A percentile compares a stretch with the other conserved stretches of the same genome.
phyloP scores from a whole-genome alignment of 495 filamentous ascomycete species.

The Tuber aestivum region DNA sequence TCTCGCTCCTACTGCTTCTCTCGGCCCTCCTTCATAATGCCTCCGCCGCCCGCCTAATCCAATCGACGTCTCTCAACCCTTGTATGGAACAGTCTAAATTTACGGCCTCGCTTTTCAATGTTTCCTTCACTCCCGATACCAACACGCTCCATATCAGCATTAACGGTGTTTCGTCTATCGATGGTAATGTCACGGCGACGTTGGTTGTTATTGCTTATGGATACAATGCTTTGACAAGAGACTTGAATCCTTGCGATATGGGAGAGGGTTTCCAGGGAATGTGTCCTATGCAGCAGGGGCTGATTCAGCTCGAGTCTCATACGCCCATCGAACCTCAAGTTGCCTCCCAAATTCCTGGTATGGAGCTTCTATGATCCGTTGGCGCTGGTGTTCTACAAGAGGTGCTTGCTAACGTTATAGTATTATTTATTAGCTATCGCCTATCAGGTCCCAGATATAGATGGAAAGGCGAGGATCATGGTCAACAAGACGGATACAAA shows the following conservation, averaged over 20 bases:
- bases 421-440: constrained; percentile 54
- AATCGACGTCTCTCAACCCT: constrained; percentile 69
- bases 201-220: constrained; percentile 77
- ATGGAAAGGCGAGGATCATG: constrained; percentile 74
- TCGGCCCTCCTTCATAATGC: constrained; percentile 40
- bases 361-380: constrained; percentile 33
- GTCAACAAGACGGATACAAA: constrained; percentile 61
- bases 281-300: constrained; percentile 88
- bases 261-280: constrained; percentile 58
- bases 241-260: constrained; percentile 68
- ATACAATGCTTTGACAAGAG: constrained; percentile 57
- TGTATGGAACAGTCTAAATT: constrained; percentile 75
- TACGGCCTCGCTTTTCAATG: constrained; percentile 75
- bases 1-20: constrained; percentile 45
- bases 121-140: constrained; percentile 72
- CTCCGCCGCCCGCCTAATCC: constrained; percentile 48
- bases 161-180: constrained; percentile 75
- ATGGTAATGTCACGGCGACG: constrained; percentile 76
- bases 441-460: constrained; percentile 86
- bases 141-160: constrained; percentile 66
- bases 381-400: background rate
- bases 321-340: constrained; percentile 55
- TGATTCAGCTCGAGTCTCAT: constrained; percentile 68
- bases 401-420: background rate
- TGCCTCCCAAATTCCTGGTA: constrained; percentile 62